Evolutionary conservation across 75 land plant genomes (phyloP), one percentile per base, ranked within the genome.

Genomic region (Azolla pinnata): DNA sequence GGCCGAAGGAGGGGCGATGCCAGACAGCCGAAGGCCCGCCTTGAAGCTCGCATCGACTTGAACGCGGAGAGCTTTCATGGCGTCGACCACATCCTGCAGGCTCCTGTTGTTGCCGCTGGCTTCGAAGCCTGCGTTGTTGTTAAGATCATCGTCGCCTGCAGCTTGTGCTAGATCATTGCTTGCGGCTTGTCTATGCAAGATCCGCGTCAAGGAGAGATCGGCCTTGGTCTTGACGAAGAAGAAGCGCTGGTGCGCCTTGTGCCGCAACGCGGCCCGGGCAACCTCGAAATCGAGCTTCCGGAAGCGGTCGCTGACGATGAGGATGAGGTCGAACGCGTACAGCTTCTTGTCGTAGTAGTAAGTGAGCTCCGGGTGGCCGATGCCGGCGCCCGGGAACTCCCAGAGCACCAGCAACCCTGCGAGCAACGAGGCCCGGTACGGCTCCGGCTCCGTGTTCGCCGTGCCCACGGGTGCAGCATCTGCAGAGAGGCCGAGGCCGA

Each of bases 291-390:
- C 40, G 40, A 35, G 10, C 5, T 12, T 5, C 12, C 10, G 5
- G 40, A 35, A 35, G 40, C 40, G 40, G 40, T 35, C 40, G 40
- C 40, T 35, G 40, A 35, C 40, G 40, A 35, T 5, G 40, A 35
- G 12, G 40, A 35, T 35, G 40, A 5, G 40, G 40, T 35, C 40
- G 40, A 5, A 35, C 10, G 40, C 40, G 40, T 35, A 35, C 10
- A 35, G 40, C 40, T 35, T 35, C 10, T 35, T 35, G 40, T 12
- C 10, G 40, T 5, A 12, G 40, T 5, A 35, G 40, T 35, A 35
- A 5, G 40, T 35, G 12, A 5, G 10, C 10, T 5, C 40, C 10
- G 40, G 40, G 10, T 35, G 40, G 40, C 40, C 40, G 10, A 35
- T 12, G 40, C 40, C 40, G 10, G 40, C 40, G 10, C 40, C 40